phyloP scores from a whole-genome alignment of 768 basidiomycete genomes.

The Suillus luteus region DNA sequence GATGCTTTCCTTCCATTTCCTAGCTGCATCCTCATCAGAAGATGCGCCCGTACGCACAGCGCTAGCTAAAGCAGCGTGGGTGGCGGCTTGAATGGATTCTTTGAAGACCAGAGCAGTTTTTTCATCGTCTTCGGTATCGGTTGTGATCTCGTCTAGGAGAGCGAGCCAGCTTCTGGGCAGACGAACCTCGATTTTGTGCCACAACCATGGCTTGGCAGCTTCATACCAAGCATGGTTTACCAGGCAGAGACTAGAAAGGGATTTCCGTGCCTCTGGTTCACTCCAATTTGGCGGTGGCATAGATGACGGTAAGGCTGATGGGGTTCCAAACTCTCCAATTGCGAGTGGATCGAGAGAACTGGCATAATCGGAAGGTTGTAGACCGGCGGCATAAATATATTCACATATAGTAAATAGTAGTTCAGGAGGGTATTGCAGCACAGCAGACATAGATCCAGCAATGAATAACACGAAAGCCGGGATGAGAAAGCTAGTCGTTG shows the following conservation, averaged over 20 bases:
- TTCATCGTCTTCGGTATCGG: slow-evolving; percentile 67
- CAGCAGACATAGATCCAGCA: slow-evolving; percentile 24
- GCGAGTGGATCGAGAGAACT: slow-evolving; percentile 75
- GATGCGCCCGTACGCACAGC: slow-evolving; percentile 36
- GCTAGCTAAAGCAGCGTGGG: slow-evolving; percentile 59
- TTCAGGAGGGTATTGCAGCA: slow-evolving; percentile 65
- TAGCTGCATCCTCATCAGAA: slow-evolving; percentile 43
- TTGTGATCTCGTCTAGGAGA: slow-evolving; percentile 73
- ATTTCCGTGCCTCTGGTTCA: slow-evolving; percentile 62
- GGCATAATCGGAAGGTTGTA: slow-evolving; percentile 44
- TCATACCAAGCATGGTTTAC: slow-evolving; percentile 78
- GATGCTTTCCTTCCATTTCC: slow-evolving; percentile 61
- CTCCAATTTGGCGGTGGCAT: slow-evolving; percentile 70
- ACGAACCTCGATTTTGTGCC: slow-evolving; percentile 81
- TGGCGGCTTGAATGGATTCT: slow-evolving; percentile 65
- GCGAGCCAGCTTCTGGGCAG: slow-evolving; percentile 85
- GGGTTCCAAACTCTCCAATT: slow-evolving; percentile 42
- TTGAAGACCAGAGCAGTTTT: slow-evolving; percentile 66
- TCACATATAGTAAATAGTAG: slow-evolving; percentile 73
- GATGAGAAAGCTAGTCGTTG: neutral
- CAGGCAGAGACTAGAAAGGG: slow-evolving; percentile 71
- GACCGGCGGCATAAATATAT: slow-evolving; percentile 64
- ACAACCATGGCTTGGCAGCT: slow-evolving; percentile 87
- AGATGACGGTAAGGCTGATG: slow-evolving; percentile 72
- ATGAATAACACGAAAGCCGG: slow-evolving; percentile 15